Evolutionary conservation across 2,329 filamentous ascomycete species (phyloP), one percentile per base, ranked within the genome.

Genomic region (Cadophora sp.): DNA sequence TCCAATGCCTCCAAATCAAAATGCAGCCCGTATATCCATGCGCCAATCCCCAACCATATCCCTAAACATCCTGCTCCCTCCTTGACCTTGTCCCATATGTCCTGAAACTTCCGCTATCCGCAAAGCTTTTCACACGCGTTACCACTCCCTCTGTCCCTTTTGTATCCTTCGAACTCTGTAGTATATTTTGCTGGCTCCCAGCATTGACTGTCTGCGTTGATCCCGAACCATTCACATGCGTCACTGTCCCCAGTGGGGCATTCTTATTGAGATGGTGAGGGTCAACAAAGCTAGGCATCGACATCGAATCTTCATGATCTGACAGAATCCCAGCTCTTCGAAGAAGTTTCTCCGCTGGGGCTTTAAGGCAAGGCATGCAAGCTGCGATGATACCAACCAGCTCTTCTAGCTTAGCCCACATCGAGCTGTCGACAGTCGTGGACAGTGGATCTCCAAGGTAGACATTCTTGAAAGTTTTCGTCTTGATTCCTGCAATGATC

Each of bases 351-450:
- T 66, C 50, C 1, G 58, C 60, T 20, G 64, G 61, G 8, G 59
- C 50, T 27, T 68, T 68, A 6, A 68, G 47, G 6, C 62, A 61
- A 4, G 67, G 67, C 14, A 68, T 55, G n/a, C 67, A 68, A 24
- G 67, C 67, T 51, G 53, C 65, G 24, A 66, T 68, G 27, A 68
- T 64, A 20, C 67, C 67, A 11, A 66, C 56, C 18, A 64, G 50
- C 43, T 66, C 67, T 55, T 68, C 67, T 7, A 68, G 56, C 48
- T 66, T 68, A 0, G 67, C 67, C 43, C 65, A 62, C 20, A 30
- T 43, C 1, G 67, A 68, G 11, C 55, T 9, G 4, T 48, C 11
- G n/a, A 68, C 51, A 11, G 55, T 66, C 20, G 51, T 51, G 24
- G 61, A 62, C 1, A 66, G 61, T 5, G 60, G 53, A 62, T 68